phyloP scores from a whole-genome alignment of 2,329 filamentous ascomycete genomes.

The Stenocarpella maydis region DNA sequence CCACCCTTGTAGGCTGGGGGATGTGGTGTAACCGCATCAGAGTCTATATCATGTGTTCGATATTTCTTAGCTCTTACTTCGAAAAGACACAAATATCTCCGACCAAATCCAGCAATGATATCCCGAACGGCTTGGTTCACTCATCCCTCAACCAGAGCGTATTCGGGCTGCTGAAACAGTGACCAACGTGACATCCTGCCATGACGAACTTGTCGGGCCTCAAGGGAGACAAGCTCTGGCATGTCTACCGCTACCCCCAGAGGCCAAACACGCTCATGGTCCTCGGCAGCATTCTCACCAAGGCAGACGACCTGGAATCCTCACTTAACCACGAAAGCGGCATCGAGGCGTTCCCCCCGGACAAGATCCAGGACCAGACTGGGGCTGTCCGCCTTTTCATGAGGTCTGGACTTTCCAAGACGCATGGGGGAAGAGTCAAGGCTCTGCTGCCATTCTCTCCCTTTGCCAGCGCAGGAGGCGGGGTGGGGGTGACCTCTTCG shows the following conservation, averaged over 20 bases:
- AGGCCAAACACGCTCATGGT: conserved; percentile 5
- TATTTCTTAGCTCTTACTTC: background rate
- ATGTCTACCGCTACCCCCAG: conserved; percentile 17
- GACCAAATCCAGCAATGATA: background rate
- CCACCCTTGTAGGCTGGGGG: background rate
- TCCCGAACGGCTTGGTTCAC: too few relatives aligned
- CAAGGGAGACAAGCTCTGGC: conserved; percentile 3
- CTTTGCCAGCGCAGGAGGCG: background rate
- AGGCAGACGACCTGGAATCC: background rate
- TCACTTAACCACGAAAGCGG: background rate
- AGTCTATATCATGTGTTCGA: too few relatives aligned
- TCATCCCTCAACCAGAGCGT: too few relatives aligned
- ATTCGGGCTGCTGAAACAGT: too few relatives aligned
- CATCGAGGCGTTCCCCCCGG: background rate
- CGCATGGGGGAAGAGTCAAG: background rate
- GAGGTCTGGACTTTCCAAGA: background rate
- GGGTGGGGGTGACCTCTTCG: background rate
- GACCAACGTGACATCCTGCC: too few relatives aligned
- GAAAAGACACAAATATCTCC: background rate
- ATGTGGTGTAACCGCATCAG: background rate
- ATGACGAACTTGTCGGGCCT: background rate
- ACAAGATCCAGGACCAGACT: background rate
- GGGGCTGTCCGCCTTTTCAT: background rate
- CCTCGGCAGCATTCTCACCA: background rate
- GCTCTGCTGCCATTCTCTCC: background rate